Conservation (phyloP, 768 basidiomycete genomes). For the Tylopilus balloui region DNA sequence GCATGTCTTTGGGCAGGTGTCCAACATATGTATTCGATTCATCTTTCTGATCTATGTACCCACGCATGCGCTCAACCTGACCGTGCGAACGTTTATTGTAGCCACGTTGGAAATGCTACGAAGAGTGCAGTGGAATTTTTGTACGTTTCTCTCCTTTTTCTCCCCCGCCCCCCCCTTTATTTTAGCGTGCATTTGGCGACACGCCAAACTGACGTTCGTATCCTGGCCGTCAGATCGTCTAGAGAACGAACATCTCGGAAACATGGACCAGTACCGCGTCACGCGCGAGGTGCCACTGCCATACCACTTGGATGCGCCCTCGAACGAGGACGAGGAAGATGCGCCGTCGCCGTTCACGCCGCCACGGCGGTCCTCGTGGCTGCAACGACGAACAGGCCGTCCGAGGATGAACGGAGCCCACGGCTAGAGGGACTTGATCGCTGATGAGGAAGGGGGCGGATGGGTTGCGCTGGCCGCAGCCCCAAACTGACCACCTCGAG, state of each 20-base stretch:
- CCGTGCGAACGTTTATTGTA: constrained; percentile 59
- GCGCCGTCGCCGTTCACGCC: background rate
- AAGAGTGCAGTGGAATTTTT: constrained; percentile 90
- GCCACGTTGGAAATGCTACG: constrained; percentile 74
- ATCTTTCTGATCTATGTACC: constrained; percentile 82
- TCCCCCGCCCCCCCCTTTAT: no score
- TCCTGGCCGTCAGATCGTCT: constrained; percentile 54
- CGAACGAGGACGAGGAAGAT: constrained; percentile 12
- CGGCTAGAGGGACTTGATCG: no score
- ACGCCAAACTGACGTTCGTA: no score
- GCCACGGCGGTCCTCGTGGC: no score
- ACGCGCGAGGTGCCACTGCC: constrained; percentile 84
- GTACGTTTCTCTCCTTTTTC: constrained; percentile 48
- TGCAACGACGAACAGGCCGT: no score
- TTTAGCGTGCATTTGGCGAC: no score
- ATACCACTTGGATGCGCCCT: constrained; percentile 51
- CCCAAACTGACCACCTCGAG: no score
- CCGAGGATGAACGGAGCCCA: no score
- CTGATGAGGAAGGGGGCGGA: no score
- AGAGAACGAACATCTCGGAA: constrained; percentile 91
- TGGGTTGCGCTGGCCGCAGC: no score
- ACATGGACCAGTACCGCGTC: constrained; percentile 77
- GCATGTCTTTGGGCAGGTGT: constrained; percentile 41
- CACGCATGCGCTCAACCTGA: constrained; percentile 38
- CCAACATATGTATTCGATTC: constrained; percentile 76